Conservation (phyloP, 208 protist genomes). For the Leishmania mexicana region DNA sequence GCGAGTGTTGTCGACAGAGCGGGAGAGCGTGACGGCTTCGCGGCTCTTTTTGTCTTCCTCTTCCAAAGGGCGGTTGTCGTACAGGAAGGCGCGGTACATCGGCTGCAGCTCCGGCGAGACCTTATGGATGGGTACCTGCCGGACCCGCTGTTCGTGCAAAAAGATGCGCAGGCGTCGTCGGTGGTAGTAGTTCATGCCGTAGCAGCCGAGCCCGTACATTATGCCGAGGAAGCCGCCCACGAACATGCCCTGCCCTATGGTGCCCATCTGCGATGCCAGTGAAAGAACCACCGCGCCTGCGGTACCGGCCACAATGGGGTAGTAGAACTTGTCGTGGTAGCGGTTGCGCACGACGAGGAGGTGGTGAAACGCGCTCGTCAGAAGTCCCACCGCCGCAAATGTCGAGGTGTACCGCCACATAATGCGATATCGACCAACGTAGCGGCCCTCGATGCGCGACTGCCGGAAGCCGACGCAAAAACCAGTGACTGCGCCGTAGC, state of each 20-base stretch:
- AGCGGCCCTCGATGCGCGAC: slow-evolving; percentile 73
- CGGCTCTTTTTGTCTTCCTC: slow-evolving; percentile 53
- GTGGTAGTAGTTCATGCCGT: slow-evolving; percentile 80
- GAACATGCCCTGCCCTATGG: slow-evolving; percentile 69
- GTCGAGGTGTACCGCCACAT: slow-evolving; percentile 86
- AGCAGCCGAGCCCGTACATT: slow-evolving; percentile 74
- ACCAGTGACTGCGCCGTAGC: slow-evolving; percentile 61
- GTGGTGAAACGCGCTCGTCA: slow-evolving; percentile 78
- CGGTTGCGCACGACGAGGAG: slow-evolving; percentile 77
- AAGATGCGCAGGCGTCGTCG: slow-evolving; percentile 65
- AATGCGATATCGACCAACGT: slow-evolving; percentile 76
- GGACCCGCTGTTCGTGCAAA: slow-evolving; percentile 72
- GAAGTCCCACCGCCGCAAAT: slow-evolving; percentile 67
- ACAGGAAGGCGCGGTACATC: slow-evolving; percentile 84
- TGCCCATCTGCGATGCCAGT: slow-evolving; percentile 69
- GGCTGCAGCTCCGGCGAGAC: slow-evolving; percentile 86
- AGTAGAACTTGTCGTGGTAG: slow-evolving; percentile 80
- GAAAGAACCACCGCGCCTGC: slow-evolving; percentile 51
- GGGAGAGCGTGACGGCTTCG: slow-evolving; percentile 56
- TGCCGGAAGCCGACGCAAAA: slow-evolving; percentile 75
- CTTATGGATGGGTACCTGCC: slow-evolving; percentile 81
- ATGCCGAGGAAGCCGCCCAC: slow-evolving; percentile 70
- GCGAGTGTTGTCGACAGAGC: slow-evolving; percentile 49
- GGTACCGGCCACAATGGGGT: slow-evolving; percentile 70
- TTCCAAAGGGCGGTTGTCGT: slow-evolving; percentile 82